phyloP scores from a whole-genome alignment of 441 rosid species.

The Melastoma candidum region DNA sequence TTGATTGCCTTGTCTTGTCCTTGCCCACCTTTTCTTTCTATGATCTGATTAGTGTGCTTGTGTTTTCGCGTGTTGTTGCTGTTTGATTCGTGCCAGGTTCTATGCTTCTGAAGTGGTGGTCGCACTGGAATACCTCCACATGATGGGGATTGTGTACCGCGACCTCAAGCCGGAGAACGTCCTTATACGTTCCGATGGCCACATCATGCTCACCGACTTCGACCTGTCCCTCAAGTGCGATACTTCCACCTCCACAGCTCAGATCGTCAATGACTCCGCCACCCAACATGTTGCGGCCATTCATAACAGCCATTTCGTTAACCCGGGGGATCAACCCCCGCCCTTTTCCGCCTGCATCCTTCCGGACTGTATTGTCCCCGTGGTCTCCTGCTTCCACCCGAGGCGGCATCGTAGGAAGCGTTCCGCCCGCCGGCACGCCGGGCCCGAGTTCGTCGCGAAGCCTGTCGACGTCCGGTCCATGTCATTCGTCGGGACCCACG shows the following conservation, averaged over 20 bases:
- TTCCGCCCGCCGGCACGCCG: conserved; percentile 23
- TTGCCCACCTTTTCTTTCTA: no score
- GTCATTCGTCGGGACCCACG: conserved; percentile 91
- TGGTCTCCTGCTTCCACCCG: conserved; percentile 73
- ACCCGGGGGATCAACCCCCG: conserved; percentile 26
- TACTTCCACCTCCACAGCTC: conserved; percentile 55
- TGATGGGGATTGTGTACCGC: conserved; percentile 87
- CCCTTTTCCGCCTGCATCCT: conserved; percentile 73
- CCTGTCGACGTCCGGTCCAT: conserved; percentile 77
- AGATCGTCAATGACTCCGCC: conserved; percentile 28
- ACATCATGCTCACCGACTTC: conserved; percentile 85
- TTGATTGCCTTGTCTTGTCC: no score
- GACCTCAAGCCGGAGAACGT: conserved; percentile 91
- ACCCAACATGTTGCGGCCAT: conserved; percentile 20
- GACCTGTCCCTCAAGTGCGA: conserved; percentile 85
- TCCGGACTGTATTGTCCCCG: conserved; percentile 75
- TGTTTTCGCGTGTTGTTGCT: no score
- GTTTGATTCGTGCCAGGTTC: conserved; percentile 31
- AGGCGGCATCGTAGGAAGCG: conserved; percentile 59
- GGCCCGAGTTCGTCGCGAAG: conserved; percentile 73
- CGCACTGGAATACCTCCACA: conserved; percentile 86
- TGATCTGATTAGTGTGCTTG: no score
- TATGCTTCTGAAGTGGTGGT: conserved; percentile 78
- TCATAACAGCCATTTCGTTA: conserved; percentile 13
- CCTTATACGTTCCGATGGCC: conserved; percentile 73